These are phyloP conservation scores for Podospora comata DNA, from an alignment of 495 filamentous ascomycete genomes.

Conservation along the genomic window DNA sequence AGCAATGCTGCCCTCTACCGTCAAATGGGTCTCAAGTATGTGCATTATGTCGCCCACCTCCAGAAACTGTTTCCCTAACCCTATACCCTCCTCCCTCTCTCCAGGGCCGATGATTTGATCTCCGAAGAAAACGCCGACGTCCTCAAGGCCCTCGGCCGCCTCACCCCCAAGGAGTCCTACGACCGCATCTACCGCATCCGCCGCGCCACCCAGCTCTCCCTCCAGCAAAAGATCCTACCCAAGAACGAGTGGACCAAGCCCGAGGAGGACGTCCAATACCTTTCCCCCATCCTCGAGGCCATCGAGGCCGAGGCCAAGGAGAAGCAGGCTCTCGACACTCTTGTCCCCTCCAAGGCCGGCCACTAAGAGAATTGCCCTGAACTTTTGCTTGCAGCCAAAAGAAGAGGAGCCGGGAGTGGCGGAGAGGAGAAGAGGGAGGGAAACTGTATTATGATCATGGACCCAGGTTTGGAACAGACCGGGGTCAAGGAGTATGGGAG, in stretches of 20 bases:
- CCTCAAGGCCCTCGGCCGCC: conserved; percentile 81
- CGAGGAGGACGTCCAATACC: conserved; percentile 40
- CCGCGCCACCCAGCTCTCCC: conserved; percentile 82
- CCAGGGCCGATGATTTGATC: conserved; percentile 82
- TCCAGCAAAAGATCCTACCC: conserved; percentile 75
- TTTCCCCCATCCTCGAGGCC: conserved; percentile 31
- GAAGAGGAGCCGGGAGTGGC: background rate
- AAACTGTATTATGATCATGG: background rate
- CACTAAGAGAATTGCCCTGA: conserved; percentile 31
- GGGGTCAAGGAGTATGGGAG: background rate
- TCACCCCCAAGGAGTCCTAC: conserved; percentile 84
- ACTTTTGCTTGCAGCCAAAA: background rate
- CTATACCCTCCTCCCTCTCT: conserved; percentile 6
- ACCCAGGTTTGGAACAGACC: background rate
- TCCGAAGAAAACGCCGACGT: conserved; percentile 84
- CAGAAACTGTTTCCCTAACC: background rate
- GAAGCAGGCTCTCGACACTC: conserved; percentile 74
- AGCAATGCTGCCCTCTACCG: conserved; percentile 82
- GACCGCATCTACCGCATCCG: conserved; percentile 96
- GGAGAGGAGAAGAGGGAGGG: background rate
- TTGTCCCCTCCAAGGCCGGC: conserved; percentile 59
- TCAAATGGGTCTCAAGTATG: conserved; percentile 85
- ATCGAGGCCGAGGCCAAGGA: conserved; percentile 73
- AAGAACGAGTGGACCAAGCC: conserved; percentile 69
- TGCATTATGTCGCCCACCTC: conserved; percentile 5